These are phyloP conservation scores for Daldinia childiae DNA, from an alignment of 495 filamentous ascomycete genomes.

Conservation along the genomic window DNA sequence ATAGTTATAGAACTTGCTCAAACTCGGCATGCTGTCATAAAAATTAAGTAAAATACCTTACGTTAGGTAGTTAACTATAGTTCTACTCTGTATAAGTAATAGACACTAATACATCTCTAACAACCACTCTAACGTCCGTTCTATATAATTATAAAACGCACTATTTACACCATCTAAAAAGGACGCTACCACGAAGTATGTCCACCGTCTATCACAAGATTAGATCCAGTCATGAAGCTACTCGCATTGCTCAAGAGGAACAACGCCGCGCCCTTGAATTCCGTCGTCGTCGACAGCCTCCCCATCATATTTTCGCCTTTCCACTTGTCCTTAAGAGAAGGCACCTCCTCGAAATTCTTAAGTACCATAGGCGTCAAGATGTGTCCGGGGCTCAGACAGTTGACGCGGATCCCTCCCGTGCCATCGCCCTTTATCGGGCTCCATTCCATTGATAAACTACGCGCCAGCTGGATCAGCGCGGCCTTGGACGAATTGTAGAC, in stretches of 20 bases:
- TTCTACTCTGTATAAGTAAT: neutral
- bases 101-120: neutral
- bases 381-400: constrained; percentile 73
- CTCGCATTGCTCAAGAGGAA: constrained; percentile 70
- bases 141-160: neutral
- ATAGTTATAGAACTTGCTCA: neutral
- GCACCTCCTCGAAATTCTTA: constrained; percentile 71
- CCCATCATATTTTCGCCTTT: constrained; percentile 78
- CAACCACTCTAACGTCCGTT: neutral
- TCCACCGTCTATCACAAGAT: constrained; percentile 70
- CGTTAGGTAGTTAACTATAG: neutral
- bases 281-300: constrained; percentile 67
- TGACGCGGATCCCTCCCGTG: constrained; percentile 70
- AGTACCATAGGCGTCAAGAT: constrained; percentile 78
- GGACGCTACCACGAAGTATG: constrained; percentile 59
- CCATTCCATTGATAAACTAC: constrained; percentile 78
- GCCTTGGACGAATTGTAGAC: constrained; percentile 77
- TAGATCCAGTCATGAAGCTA: constrained; percentile 76
- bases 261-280: constrained; percentile 70
- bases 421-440: constrained; percentile 56
- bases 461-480: constrained; percentile 70
- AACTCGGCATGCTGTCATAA: neutral
- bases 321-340: constrained; percentile 67
- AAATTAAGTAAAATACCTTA: neutral
- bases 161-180: neutral